Evolutionary conservation across 306 rosid species (phyloP).

Genomic region (Inga leiocalycina): DNA sequence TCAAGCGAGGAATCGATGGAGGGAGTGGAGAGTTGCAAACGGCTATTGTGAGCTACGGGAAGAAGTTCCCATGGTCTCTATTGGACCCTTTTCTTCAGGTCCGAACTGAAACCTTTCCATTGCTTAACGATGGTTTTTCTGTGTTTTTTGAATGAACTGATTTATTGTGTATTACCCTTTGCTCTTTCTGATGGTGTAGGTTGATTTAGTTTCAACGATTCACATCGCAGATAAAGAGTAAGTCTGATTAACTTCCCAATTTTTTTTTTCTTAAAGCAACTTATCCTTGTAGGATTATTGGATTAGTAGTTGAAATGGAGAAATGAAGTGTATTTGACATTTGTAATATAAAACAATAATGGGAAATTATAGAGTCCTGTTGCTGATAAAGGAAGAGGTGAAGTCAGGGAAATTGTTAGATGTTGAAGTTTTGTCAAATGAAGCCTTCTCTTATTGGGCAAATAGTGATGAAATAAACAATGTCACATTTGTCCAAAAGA

Average conservation of each 20-base stretch:
- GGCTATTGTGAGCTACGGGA: conserved; percentile 73
- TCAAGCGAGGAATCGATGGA: conserved; percentile 62
- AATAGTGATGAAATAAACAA: not conserved
- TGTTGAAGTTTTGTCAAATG: conserved; percentile 7
- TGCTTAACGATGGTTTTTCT: not conserved
- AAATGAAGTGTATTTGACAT: not conserved
- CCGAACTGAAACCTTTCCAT: not conserved
- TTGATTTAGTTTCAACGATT: conserved; percentile 96
- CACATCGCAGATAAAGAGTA: conserved; percentile 96
- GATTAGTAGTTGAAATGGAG: not conserved
- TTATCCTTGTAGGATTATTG: conserved; percentile 5
- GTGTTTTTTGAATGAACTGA: not conserved
- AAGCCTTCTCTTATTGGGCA: not conserved
- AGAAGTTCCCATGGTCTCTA: conserved; percentile 88
- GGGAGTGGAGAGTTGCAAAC: conserved; percentile 76
- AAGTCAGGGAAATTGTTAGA: not conserved
- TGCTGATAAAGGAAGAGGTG: conserved; percentile 14
- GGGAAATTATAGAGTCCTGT: conserved; percentile 6
- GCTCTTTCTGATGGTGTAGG: conserved; percentile 56
- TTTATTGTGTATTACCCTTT: conserved; percentile 21
- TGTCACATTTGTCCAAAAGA: not conserved
- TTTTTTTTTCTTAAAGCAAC: conserved; percentile 9
- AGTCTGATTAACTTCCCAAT: conserved; percentile 41
- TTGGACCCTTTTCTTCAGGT: conserved; percentile 86
- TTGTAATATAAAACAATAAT: not conserved